Evolutionary conservation across 768 basidiomycete genomes (phyloP).

Genomic region (Leccinum variicolor): DNA sequence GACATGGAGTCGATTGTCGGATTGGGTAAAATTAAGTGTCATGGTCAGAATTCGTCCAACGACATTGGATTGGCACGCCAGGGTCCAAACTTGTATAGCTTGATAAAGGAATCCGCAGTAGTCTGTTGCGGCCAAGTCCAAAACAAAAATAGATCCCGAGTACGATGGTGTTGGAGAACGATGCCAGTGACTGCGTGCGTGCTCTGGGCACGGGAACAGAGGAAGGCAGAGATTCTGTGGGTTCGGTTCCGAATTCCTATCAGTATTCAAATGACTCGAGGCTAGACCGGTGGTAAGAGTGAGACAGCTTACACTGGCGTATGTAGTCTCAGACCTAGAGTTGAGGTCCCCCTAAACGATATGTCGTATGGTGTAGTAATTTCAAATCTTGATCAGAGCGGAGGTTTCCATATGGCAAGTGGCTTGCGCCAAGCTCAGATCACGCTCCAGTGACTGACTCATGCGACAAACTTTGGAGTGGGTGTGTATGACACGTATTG

Average conservation of each 20-base stretch:
- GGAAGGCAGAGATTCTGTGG: not conserved
- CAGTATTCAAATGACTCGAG: not conserved
- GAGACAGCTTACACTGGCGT: not conserved
- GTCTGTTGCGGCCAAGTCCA: not conserved
- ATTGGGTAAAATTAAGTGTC: not conserved
- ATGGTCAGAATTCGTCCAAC: not conserved
- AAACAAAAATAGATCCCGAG: not conserved
- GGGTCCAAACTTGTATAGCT: not conserved
- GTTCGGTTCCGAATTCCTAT: not conserved
- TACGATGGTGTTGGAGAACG: not conserved
- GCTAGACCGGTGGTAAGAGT: not conserved
- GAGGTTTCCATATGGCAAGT: not conserved
- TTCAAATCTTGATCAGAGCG: constrained; percentile 5
- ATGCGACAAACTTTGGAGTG: not conserved
- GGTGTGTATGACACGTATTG: not conserved
- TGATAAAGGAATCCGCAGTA: not conserved
- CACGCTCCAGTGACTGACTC: not conserved
- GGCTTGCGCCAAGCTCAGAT: constrained; percentile 2
- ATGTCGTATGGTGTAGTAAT: not conserved
- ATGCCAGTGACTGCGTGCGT: not conserved
- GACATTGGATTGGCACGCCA: not conserved
- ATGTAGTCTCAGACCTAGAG: not conserved
- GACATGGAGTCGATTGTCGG: not conserved
- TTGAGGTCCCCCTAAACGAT: not conserved
- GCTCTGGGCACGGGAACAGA: not conserved